phyloP scores from a whole-genome alignment of 164 flowering plant species.

The Kingdonia uniflora region DNA sequence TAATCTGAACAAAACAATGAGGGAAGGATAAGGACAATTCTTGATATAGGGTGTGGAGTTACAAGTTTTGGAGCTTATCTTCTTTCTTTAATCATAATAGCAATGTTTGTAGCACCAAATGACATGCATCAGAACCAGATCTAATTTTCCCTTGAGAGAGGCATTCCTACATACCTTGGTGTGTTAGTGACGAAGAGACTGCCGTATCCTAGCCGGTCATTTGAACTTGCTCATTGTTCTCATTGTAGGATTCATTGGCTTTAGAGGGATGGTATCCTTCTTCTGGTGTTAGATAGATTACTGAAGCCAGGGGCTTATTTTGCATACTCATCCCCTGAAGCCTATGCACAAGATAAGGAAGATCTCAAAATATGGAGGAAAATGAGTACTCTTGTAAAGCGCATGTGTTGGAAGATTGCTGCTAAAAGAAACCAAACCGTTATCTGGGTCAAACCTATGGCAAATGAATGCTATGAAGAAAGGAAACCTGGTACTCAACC shows the following conservation, averaged over 20 bases:
- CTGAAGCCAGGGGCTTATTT: conserved; percentile 92
- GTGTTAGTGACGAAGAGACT: conserved; percentile 83
- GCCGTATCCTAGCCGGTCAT: conserved; percentile 89
- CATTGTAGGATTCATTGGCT: conserved; percentile 93
- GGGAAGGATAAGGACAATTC: conserved; percentile 64
- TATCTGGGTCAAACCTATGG: conserved; percentile 76
- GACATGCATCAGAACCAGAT: conserved; percentile 93
- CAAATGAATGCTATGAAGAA: conserved; percentile 84
- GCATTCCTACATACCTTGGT: conserved; percentile 86
- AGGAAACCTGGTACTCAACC: too few species aligned
- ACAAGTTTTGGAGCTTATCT: conserved; percentile 91
- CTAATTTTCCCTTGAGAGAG: conserved; percentile 89
- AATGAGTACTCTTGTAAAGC: conserved; percentile 81
- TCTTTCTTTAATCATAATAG: conserved; percentile 52
- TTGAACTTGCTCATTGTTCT: conserved; percentile 88
- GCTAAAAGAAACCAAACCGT: conserved; percentile 71
- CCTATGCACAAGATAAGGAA: conserved; percentile 89
- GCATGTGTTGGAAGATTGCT: conserved; percentile 91
- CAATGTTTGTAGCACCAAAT: conserved; percentile 90
- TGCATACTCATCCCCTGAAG: conserved; percentile 93
- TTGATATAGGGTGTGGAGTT: conserved; percentile 92
- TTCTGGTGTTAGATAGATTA: conserved; percentile 79
- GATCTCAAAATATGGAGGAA: conserved; percentile 70
- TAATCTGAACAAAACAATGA: too few species aligned
- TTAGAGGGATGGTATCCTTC: conserved; percentile 81